phyloP scores from a whole-genome alignment of 2,329 filamentous ascomycete genomes.

The Teratosphaeria destructans region DNA sequence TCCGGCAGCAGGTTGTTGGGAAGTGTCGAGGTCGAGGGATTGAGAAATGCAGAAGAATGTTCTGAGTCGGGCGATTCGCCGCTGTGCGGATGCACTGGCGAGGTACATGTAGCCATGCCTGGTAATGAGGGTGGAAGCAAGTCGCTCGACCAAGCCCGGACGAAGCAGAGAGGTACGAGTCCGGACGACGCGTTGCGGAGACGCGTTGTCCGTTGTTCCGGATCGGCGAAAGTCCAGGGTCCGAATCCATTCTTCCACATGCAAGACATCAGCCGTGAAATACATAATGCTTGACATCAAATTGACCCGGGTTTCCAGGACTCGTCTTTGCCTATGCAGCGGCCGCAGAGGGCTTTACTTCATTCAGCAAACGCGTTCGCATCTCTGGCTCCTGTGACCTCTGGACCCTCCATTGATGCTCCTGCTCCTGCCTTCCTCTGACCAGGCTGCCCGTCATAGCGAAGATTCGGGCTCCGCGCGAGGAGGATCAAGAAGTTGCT shows the following conservation, averaged over 20 bases:
- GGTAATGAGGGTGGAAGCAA: not conserved
- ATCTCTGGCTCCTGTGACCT: not conserved
- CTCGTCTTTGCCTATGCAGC: not conserved
- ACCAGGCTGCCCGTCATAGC: not conserved
- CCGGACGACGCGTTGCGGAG: not conserved
- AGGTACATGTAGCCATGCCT: not conserved
- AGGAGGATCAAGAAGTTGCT: not conserved
- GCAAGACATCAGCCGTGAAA: not conserved
- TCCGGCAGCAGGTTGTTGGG: slow-evolving; percentile 40
- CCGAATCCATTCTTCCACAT: not conserved
- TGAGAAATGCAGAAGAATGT: slow-evolving; percentile 41
- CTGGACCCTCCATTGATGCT: not conserved
- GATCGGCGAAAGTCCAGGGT: not conserved
- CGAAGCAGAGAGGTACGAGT: not conserved
- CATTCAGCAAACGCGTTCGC: not conserved
- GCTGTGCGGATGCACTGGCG: not conserved
- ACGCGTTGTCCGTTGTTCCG: not conserved
- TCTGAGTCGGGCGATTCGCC: not conserved
- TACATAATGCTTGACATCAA: not conserved
- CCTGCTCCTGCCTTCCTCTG: not conserved
- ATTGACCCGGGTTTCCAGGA: not conserved
- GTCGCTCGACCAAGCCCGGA: not conserved
- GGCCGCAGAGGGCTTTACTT: not conserved
- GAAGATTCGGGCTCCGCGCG: not conserved
- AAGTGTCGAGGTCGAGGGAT: slow-evolving; percentile 48